Evolutionary conservation across 2,329 filamentous ascomycete species (phyloP).

Genomic region (Paracamarosporium sp.): DNA sequence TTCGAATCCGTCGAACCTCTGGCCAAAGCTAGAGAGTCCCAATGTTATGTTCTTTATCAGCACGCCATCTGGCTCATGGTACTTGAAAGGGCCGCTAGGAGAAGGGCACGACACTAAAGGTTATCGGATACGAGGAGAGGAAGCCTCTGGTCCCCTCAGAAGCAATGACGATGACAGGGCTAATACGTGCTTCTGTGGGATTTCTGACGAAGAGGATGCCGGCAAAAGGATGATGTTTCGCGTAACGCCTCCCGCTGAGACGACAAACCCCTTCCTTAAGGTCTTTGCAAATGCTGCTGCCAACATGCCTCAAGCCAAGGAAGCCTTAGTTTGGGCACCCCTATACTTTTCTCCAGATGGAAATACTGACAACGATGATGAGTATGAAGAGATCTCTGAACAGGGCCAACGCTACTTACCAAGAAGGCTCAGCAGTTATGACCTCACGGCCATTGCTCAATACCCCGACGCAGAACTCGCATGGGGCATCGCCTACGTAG

Average conservation of each 20-base stretch:
- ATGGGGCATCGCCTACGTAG: neutral
- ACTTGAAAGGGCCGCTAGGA: conserved; percentile 5
- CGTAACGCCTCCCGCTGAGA: neutral
- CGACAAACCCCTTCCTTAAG: conserved; percentile 15
- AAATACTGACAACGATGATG: neutral
- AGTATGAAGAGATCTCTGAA: neutral
- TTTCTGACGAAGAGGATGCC: neutral
- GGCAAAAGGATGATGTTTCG: neutral
- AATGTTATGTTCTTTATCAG: neutral
- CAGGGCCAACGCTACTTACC: neutral
- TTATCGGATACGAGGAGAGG: neutral
- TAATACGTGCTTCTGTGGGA: conserved; percentile 1
- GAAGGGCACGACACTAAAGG: neutral
- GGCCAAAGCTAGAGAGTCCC: neutral
- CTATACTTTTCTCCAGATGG: neutral
- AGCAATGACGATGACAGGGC: conserved; percentile 13
- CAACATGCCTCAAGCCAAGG: conserved; percentile 10
- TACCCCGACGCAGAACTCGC: neutral
- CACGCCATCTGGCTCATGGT: neutral
- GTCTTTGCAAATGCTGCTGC: conserved; percentile 23
- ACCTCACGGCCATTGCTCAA: neutral
- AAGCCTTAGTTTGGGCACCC: neutral
- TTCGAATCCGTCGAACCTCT: neutral
- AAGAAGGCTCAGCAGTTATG: neutral
- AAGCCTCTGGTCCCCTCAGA: neutral